A percentile compares a stretch with the other conserved stretches of the same genome.
phyloP scores from a whole-genome alignment of 768 basidiomycete species.

The Lepiota brunneoincarnata region DNA sequence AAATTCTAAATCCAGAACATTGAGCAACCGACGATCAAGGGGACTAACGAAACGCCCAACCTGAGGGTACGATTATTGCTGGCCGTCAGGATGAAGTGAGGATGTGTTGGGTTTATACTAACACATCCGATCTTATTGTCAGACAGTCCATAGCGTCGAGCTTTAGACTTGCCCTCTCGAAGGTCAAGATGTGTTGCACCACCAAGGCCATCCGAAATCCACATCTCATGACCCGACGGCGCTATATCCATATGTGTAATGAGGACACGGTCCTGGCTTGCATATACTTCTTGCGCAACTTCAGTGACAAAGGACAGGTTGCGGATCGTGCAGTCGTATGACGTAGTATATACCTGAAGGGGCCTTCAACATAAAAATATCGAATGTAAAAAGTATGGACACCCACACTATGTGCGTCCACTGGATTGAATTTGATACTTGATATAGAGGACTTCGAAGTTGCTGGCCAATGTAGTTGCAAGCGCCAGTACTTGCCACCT shows the following conservation, averaged over 20 bases:
- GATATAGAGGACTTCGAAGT: constrained; percentile 79
- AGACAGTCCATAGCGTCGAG: constrained; percentile 62
- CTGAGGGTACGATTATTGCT: constrained; percentile 72
- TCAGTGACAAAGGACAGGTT: constrained; percentile 70
- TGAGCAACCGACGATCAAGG: background rate
- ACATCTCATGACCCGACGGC: constrained; percentile 73
- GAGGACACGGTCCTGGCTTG: constrained; percentile 51
- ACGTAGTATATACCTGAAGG: constrained; percentile 69
- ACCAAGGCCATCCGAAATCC: constrained; percentile 75
- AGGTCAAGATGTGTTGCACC: constrained; percentile 77
- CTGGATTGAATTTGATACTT: constrained; percentile 72
- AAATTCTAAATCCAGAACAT: constrained; percentile 47
- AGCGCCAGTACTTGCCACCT: constrained; percentile 75
- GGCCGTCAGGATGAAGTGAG: constrained; percentile 67
- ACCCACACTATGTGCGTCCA: constrained; percentile 68
- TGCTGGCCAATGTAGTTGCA: constrained; percentile 85
- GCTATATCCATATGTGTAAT: constrained; percentile 72
- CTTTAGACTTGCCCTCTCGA: constrained; percentile 55
- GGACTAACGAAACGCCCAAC: constrained; percentile 37
- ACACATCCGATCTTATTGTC: constrained; percentile 76
- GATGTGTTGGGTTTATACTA: constrained; percentile 72
- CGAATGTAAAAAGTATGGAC: background rate
- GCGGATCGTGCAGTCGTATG: constrained; percentile 81
- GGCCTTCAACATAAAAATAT: constrained; percentile 2
- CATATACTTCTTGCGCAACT: constrained; percentile 66